Percentiles rank a stretch among this genome's conserved stretches.
Conservation (phyloP, 1,284 basidiomycete genomes). For the Crepidotus sp. region DNA sequence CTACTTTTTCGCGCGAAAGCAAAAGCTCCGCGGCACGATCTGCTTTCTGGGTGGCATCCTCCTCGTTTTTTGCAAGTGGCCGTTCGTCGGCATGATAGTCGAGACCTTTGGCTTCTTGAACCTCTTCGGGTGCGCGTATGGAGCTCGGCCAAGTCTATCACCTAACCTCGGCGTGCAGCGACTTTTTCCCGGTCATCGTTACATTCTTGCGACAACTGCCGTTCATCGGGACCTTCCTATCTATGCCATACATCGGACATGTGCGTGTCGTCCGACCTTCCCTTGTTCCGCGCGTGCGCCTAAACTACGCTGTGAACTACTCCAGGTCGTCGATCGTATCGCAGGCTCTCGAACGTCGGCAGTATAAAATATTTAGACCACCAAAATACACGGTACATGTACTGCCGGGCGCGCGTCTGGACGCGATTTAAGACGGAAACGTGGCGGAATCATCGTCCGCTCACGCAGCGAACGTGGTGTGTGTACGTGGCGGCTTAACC, state of each 20-base stretch:
- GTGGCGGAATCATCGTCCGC: not conserved
- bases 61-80: constrained; percentile 87
- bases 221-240: constrained; percentile 81
- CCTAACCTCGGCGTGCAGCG: constrained; percentile 41
- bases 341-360: constrained; percentile 50
- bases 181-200: constrained; percentile 98
- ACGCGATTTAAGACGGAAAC: constrained; percentile 2
- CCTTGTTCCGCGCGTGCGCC: constrained; percentile 8
- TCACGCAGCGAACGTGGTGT: not conserved
- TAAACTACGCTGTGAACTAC: constrained; percentile 14
- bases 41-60: constrained; percentile 89
- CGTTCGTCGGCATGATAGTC: constrained; percentile 86
- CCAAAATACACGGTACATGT: constrained; percentile 7
- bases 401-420: not conserved
- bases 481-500: constrained; percentile 8
- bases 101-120: constrained; percentile 97
- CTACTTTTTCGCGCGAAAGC: constrained; percentile 94
- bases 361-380: constrained; percentile 15
- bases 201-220: constrained; percentile 95
- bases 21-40: constrained; percentile 90
- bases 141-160: constrained; percentile 2
- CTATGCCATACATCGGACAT: constrained; percentile 74
- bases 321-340: constrained; percentile 62
- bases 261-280: constrained; percentile 34
- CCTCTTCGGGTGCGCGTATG: constrained; percentile 89